Conservation (phyloP, 2,329 filamentous ascomycete genomes). For the Seiridium cupressi region DNA sequence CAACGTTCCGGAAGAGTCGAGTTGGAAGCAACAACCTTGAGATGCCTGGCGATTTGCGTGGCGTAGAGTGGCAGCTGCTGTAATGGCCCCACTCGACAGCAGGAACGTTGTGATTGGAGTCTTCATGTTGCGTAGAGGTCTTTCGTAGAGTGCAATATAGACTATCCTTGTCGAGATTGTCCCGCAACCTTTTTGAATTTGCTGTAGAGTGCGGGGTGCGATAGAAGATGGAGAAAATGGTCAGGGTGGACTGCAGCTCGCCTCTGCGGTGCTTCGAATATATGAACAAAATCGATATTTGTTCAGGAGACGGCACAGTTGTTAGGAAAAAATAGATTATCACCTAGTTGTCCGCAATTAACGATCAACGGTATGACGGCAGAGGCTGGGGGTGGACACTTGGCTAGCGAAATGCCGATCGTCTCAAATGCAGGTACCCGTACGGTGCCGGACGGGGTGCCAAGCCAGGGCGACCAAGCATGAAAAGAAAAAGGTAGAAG, state of each 20-base stretch:
- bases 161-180: not conserved
- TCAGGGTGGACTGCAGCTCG: too few relatives aligned
- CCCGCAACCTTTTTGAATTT: not conserved
- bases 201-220: not conserved
- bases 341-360: not conserved
- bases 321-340: not conserved
- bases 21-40: slow-evolving; percentile 24
- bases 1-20: slow-evolving; percentile 21
- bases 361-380: not conserved
- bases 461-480: not conserved
- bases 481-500: not conserved
- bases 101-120: not conserved
- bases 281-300: not conserved
- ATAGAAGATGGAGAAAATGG: too few relatives aligned
- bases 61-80: not conserved
- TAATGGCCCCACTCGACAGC: not conserved
- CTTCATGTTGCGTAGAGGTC: not conserved
- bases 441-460: not conserved
- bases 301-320: not conserved
- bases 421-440: not conserved
- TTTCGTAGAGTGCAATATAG: not conserved
- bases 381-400: not conserved
- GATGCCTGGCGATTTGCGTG: not conserved
- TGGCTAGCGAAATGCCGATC: not conserved
- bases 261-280: not conserved